These are phyloP conservation scores for Pistacia integerrima DNA, from an alignment of 345 rosid genomes.

Conservation along the genomic window DNA sequence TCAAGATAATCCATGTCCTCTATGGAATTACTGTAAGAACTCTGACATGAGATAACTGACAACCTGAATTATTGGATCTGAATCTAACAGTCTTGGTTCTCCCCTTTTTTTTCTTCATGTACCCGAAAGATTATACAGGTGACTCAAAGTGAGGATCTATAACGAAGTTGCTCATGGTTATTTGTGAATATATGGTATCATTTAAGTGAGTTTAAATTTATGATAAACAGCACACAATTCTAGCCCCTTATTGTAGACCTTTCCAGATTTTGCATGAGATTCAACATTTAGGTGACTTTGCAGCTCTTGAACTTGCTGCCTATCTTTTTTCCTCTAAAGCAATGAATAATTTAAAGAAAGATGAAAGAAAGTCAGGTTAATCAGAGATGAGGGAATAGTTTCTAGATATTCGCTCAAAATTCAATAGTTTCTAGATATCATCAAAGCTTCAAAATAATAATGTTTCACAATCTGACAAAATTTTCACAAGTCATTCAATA, in stretches of 20 bases:
- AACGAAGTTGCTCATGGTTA: background rate
- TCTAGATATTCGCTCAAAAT: background rate
- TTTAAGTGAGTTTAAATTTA: background rate
- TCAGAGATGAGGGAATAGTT: background rate
- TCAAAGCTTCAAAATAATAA: background rate
- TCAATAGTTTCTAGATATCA: constrained; percentile 9
- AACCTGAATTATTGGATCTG: constrained; percentile 10
- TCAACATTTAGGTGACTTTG: background rate
- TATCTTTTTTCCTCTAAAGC: background rate
- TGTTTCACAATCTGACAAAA: constrained; percentile 9
- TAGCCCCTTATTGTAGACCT: background rate
- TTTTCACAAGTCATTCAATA: background rate
- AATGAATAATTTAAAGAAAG: background rate
- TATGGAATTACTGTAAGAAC: constrained; percentile 31
- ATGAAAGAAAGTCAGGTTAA: background rate
- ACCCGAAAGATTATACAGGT: background rate
- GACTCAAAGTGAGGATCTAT: background rate
- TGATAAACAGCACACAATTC: background rate
- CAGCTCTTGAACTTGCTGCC: background rate
- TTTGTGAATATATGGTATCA: constrained; percentile 1
- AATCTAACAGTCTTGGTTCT: background rate
- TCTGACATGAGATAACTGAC: constrained; percentile 12
- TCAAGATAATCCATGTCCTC: constrained; percentile 41
- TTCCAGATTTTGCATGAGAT: background rate
- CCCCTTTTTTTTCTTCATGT: background rate